Conservation (phyloP, 164 flowering plant genomes). For the Umbellularia californica region DNA sequence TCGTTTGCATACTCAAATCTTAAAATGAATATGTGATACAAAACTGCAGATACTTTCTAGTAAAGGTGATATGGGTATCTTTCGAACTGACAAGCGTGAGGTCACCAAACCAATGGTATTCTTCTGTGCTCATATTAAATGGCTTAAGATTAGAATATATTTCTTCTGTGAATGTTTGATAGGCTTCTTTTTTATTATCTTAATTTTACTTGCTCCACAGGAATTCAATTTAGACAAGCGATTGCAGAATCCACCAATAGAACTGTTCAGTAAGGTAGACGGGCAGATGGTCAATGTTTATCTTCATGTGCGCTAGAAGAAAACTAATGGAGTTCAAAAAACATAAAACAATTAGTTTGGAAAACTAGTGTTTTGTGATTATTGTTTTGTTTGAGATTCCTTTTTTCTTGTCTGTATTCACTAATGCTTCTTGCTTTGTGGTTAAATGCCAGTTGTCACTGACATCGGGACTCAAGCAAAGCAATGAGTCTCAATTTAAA, state of each 20-base stretch:
- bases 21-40: background rate
- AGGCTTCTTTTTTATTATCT: background rate
- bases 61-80: conserved; percentile 79
- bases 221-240: conserved; percentile 72
- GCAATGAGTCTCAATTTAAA: conserved; percentile 32
- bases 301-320: background rate
- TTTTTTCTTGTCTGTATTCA: conserved; percentile 2
- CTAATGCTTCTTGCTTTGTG: conserved; percentile 1
- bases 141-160: background rate
- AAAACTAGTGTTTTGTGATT: background rate
- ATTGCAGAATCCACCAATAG: conserved; percentile 55
- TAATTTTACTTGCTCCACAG: conserved; percentile 28
- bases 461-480: conserved; percentile 48
- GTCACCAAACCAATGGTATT: conserved; percentile 68
- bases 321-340: background rate
- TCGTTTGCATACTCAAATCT: no score
- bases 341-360: background rate
- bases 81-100: conserved; percentile 60
- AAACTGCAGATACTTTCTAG: conserved; percentile 69
- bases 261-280: conserved; percentile 77
- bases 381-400: background rate
- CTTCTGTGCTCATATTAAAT: background rate
- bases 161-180: background rate
- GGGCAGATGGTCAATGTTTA: background rate
- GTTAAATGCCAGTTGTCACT: conserved; percentile 53